These are phyloP conservation scores for Peterozyma toletana DNA, from an alignment of 805 yeast genomes.

Conservation along the genomic window DNA sequence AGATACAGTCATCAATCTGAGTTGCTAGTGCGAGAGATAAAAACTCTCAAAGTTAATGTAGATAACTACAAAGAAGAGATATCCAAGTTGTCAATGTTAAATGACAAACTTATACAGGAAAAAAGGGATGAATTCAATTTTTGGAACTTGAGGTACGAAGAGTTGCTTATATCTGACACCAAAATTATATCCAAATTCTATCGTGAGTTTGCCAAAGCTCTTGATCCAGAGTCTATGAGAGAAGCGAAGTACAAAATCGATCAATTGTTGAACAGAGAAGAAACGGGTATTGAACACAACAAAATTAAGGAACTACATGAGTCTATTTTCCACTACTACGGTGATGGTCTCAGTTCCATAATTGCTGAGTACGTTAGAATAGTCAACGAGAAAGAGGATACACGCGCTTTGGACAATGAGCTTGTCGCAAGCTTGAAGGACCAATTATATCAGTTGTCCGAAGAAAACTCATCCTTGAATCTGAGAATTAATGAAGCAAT, in stretches of 20 bases:
- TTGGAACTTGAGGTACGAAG: conserved; percentile 34
- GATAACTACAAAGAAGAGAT: conserved; percentile 31
- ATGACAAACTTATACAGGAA: conserved; percentile 6
- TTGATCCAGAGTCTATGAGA: conserved; percentile 51
- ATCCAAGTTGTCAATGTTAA: conserved; percentile 18
- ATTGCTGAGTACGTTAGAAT: conserved; percentile 44
- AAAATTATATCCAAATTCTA: conserved; percentile 43
- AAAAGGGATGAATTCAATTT: conserved; percentile 16
- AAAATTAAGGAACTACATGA: conserved; percentile 27
- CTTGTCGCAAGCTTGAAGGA: background rate
- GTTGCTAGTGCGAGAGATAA: conserved; percentile 29
- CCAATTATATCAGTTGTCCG: conserved; percentile 1
- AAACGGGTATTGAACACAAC: conserved; percentile 8
- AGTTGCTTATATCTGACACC: conserved; percentile 32
- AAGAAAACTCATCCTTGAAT: background rate
- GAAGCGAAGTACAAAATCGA: conserved; percentile 50
- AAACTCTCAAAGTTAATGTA: conserved; percentile 25
- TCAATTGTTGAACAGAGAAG: conserved; percentile 23
- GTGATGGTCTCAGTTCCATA: conserved; percentile 53
- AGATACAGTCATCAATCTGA: conserved; percentile 33
- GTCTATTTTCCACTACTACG: conserved; percentile 34
- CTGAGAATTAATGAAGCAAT: background rate
- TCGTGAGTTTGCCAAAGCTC: conserved; percentile 40
- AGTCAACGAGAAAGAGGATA: conserved; percentile 1
- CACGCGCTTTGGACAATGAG: background rate